A percentile compares a stretch with the other conserved stretches of the same genome.
phyloP scores from a whole-genome alignment of 331 rosid genomes.

The Acacia concinna region DNA sequence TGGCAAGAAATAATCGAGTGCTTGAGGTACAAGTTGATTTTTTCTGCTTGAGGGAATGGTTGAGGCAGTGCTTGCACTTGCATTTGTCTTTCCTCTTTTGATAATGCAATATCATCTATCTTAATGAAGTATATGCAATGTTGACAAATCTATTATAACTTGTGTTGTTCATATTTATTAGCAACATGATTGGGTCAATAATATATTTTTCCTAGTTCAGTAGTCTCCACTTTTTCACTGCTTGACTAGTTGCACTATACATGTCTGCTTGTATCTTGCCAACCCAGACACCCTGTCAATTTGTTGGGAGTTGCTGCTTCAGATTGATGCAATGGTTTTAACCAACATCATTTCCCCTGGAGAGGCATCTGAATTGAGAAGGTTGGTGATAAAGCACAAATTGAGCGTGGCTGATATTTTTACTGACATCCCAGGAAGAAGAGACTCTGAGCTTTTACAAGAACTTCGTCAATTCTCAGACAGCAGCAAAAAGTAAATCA shows the following conservation, averaged over 20 bases:
- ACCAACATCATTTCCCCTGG: conserved; percentile 48
- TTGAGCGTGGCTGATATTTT: conserved; percentile 53
- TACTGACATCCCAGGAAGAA: conserved; percentile 35
- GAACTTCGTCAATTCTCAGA: conserved; percentile 63
- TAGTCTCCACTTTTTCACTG: conserved; percentile 10
- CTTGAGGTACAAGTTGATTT: neutral
- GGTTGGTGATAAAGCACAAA: conserved; percentile 59
- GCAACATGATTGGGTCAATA: conserved; percentile 2
- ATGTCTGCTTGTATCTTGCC: conserved; percentile 37
- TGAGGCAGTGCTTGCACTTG: neutral
- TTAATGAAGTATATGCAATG: neutral
- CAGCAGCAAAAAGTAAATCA: conserved; percentile 54
- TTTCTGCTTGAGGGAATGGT: neutral
- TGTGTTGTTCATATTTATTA: conserved; percentile 1
- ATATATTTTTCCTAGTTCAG: neutral
- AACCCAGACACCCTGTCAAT: conserved; percentile 63
- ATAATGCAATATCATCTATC: neutral
- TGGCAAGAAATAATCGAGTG: neutral
- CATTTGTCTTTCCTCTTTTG: neutral
- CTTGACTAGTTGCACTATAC: conserved; percentile 25
- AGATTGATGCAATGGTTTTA: conserved; percentile 82
- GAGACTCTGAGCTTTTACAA: conserved; percentile 62
- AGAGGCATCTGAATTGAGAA: conserved; percentile 73
- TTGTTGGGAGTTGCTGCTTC: conserved; percentile 74
- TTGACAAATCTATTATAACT: conserved; percentile 8